Percentiles rank a stretch among this genome's conserved stretches.
These are phyloP conservation scores for Dichotomopilus funicola DNA, from an alignment of 2,329 filamentous ascomycete genomes.

Conservation along the genomic window DNA sequence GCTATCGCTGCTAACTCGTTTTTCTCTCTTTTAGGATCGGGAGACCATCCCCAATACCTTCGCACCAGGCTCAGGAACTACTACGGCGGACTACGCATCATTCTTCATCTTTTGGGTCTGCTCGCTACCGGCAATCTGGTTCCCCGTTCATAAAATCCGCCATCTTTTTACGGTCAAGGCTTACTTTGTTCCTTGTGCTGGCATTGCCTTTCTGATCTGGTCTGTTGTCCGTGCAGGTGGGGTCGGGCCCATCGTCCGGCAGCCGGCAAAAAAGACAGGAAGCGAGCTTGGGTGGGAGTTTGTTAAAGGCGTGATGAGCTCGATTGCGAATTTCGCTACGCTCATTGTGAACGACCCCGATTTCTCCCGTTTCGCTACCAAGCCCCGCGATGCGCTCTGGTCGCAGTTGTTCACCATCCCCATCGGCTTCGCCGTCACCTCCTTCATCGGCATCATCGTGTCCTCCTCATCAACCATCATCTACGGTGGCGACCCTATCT, in stretches of 20 bases:
- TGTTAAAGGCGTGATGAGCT: constrained; percentile 78
- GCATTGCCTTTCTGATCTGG: constrained; percentile 83
- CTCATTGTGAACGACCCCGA: constrained; percentile 79
- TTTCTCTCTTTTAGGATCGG: constrained; percentile 32
- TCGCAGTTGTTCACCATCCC: constrained; percentile 73
- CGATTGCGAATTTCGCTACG: constrained; percentile 85
- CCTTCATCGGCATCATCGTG: constrained; percentile 76
- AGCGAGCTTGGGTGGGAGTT: constrained; percentile 73
- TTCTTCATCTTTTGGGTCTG: constrained; percentile 84
- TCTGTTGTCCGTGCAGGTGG: constrained; percentile 74
- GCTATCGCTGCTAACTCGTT: not conserved
- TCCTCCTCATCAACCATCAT: constrained; percentile 66
- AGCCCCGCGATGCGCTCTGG: constrained; percentile 70
- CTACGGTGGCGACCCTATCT: constrained; percentile 57
- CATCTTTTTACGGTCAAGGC: constrained; percentile 90
- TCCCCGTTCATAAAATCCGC: constrained; percentile 80
- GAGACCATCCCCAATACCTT: constrained; percentile 62
- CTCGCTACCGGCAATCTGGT: constrained; percentile 80
- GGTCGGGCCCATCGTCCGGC: constrained; percentile 72
- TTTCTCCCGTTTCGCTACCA: constrained; percentile 75
- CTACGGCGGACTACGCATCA: constrained; percentile 66
- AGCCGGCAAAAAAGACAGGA: constrained; percentile 57
- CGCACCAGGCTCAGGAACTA: constrained; percentile 57
- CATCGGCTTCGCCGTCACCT: constrained; percentile 66
- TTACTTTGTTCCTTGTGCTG: constrained; percentile 75